phyloP scores from a whole-genome alignment of 2,329 filamentous ascomycete genomes.

The Aaosphaeria arxii region DNA sequence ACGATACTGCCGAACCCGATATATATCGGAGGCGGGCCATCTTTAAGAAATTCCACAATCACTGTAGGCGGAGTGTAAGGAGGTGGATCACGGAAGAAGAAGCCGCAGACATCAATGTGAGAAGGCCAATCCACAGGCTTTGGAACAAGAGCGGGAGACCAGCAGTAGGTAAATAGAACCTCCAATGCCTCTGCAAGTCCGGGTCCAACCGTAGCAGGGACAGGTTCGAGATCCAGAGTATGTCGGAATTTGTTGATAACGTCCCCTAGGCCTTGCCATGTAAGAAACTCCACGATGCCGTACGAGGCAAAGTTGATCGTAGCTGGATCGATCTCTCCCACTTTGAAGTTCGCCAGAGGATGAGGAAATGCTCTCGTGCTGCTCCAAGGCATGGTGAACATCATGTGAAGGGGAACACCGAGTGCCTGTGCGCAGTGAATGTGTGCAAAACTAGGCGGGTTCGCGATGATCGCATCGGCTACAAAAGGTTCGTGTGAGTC shows the following conservation, averaged over 20 bases:
- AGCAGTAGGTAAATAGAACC: conserved; percentile 46
- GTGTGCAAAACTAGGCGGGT: conserved; percentile 70
- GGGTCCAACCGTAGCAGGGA: conserved; percentile 38
- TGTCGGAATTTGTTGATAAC: conserved; percentile 44
- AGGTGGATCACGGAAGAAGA: conserved; percentile 20
- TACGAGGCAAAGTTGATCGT: conserved; percentile 47
- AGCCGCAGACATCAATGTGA: conserved; percentile 13
- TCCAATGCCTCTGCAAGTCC: conserved; percentile 34
- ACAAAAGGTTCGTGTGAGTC: conserved; percentile 63
- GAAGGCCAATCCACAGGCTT: conserved; percentile 23
- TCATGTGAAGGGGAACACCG: conserved; percentile 71
- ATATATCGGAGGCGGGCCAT: conserved; percentile 25
- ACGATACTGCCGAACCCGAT: conserved; percentile 32
- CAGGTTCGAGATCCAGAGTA: conserved; percentile 40
- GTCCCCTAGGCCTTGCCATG: conserved; percentile 50
- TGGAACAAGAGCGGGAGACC: conserved; percentile 38
- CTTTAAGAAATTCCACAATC: conserved; percentile 19
- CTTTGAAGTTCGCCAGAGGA: conserved; percentile 49
- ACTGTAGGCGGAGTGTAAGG: conserved; percentile 15
- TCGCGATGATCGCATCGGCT: conserved; percentile 73
- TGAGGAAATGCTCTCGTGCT: conserved; percentile 46
- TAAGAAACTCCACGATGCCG: conserved; percentile 46
- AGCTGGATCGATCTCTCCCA: conserved; percentile 28
- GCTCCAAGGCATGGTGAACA: conserved; percentile 70
- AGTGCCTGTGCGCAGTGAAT: conserved; percentile 71